Percentiles rank a stretch among this genome's conserved stretches.
Conservation (phyloP, 2,329 filamentous ascomycete species). For the Harringtonia aguacate region DNA sequence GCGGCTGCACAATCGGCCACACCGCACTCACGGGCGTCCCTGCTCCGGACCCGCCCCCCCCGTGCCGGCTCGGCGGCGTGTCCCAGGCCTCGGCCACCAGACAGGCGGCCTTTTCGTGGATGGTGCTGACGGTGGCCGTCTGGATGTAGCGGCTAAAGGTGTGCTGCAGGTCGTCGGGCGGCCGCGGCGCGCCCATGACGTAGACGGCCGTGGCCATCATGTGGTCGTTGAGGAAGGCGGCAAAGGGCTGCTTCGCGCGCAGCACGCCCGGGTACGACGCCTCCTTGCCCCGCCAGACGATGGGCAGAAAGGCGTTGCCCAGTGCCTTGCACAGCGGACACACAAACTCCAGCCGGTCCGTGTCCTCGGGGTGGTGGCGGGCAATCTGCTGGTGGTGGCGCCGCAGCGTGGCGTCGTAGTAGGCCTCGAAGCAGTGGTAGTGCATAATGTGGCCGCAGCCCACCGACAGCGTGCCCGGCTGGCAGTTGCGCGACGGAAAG, state of each 20-base stretch:
- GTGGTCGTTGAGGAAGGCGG: slow-evolving; percentile 55
- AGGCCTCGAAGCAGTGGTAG: slow-evolving; percentile 87
- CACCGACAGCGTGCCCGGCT: slow-evolving; percentile 70
- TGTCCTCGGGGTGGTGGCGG: slow-evolving; percentile 79
- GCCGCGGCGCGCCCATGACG: slow-evolving; percentile 23
- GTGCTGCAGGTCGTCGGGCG: slow-evolving; percentile 22
- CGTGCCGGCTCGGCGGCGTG: slow-evolving; percentile 7
- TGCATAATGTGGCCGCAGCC: slow-evolving; percentile 99
- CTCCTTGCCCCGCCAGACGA: slow-evolving; percentile 89
- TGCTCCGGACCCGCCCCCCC: not conserved
- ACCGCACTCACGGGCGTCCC: not conserved
- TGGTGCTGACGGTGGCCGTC: slow-evolving; percentile 24
- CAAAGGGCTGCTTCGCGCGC: slow-evolving; percentile 46
- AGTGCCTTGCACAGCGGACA: slow-evolving; percentile 95
- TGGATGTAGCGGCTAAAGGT: slow-evolving; percentile 28
- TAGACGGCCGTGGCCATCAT: slow-evolving; percentile 33
- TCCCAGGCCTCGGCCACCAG: slow-evolving; percentile 32
- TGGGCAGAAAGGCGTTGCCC: slow-evolving; percentile 87
- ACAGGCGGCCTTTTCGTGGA: slow-evolving; percentile 27
- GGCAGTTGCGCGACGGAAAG: slow-evolving; percentile 59
- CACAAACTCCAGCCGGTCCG: slow-evolving; percentile 76
- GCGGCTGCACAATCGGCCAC: slow-evolving; percentile 3
- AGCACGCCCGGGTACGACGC: slow-evolving; percentile 72
- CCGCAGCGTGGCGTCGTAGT: slow-evolving; percentile 71
- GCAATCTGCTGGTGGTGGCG: slow-evolving; percentile 90